Conservation (phyloP, 2,329 filamentous ascomycete genomes). For the Exophiala dermatitidis region DNA sequence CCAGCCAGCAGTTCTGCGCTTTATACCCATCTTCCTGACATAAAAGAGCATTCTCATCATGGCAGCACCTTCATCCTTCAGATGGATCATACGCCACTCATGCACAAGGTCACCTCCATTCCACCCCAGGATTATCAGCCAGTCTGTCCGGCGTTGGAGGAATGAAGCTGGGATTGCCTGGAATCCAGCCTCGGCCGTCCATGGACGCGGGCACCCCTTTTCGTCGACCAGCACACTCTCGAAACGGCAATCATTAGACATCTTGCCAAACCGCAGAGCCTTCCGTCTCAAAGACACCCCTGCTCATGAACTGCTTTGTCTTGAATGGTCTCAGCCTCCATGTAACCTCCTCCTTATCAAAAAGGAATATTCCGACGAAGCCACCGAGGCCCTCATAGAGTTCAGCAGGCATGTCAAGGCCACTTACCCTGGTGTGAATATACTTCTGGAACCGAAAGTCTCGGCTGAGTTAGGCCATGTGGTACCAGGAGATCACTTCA, state of each 20-base stretch:
- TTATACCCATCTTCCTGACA: neutral
- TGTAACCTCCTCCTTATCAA: slow-evolving; percentile 63
- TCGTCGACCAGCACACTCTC: neutral
- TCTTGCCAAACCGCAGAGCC: slow-evolving; percentile 11
- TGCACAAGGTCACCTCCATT: neutral
- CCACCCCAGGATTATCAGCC: neutral
- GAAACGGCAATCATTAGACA: neutral
- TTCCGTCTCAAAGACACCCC: slow-evolving; percentile 20
- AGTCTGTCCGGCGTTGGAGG: neutral
- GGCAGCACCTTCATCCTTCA: neutral
- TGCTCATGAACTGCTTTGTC: slow-evolving; percentile 54
- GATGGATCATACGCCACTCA: neutral
- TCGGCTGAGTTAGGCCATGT: slow-evolving; percentile 60
- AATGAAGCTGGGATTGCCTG: neutral
- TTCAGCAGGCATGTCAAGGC: slow-evolving; percentile 64
- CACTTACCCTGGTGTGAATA: slow-evolving; percentile 71
- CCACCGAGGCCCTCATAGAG: slow-evolving; percentile 52
- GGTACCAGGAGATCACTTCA: slow-evolving; percentile 16
- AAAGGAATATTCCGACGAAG: slow-evolving; percentile 53
- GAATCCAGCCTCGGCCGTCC: neutral
- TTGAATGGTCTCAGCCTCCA: slow-evolving; percentile 62
- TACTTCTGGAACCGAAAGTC: slow-evolving; percentile 74
- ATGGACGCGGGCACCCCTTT: slow-evolving; percentile 2
- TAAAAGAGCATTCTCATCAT: neutral
- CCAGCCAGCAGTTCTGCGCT: neutral